Evolutionary conservation across 352 stramenopile genomes (phyloP), one percentile per base, ranked within the genome.

Genomic region (Globisporangium heterothallicum): DNA sequence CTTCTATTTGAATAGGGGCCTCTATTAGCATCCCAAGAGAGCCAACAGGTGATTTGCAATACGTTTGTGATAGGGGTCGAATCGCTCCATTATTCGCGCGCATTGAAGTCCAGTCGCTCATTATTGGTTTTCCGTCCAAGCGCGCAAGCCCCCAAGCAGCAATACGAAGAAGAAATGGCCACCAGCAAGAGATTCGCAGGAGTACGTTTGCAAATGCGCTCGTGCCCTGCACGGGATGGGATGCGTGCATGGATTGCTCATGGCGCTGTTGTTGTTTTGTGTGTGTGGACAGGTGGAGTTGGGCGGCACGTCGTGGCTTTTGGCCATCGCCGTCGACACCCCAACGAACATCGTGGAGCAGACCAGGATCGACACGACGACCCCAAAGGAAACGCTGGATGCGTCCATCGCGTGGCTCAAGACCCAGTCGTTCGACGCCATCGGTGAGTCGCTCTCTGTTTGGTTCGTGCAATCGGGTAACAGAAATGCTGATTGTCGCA

Each of bases 221-320:
- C 8, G 2, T 18, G 4, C 6, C 2, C 21, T 55, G 2, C n/a
- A 18, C 4, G 36, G 21, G 22, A 49, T 14, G 43, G 4, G 45
- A 7, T 35, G 38, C 44, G 38, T 21, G 25, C 35, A 12, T 16
- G 6, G 24, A 24, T 55, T 16, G 56, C 26, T 18, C 14, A 36
- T 24, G 22, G 6, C 8, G 19, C 25, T 38, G 34, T 25, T 40
- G 26, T 56, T 22, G 43, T n/a, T 43, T 27, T 38, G 25, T 41
- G 30, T 46, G 41, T 6, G 41, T 8, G 4, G 19, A 21, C 30
- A 77, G 66, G 64, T 99, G 21, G 96, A 99, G 82, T 85, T 96
- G 42, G 96, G 96, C 42, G 96, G 96, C 29, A 98, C 95, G 27
- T 95, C 93, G 45, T 99, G 96, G 82, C 70, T 97, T 26, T 75